Evolutionary conservation across 164 flowering plant species (phyloP), one percentile per base, ranked within the genome.

Genomic region (Vitis rotundifolia): DNA sequence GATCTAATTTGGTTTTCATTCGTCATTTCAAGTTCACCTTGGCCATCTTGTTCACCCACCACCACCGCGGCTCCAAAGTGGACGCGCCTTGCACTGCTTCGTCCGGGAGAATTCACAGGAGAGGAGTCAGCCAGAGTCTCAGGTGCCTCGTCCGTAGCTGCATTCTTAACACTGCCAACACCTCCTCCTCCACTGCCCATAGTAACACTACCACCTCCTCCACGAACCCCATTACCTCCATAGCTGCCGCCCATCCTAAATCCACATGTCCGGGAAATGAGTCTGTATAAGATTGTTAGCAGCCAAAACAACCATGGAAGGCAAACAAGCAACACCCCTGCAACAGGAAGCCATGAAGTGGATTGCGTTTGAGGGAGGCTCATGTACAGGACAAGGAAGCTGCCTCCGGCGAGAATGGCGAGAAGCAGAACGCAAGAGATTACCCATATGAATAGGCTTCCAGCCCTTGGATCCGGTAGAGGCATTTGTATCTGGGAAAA

Each of bases 261-360:
- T 2, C 82, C 77, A 18, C 8, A 69, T 0, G 29, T 3, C 9
- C 78, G 72, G 0, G 81, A 73, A 55, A 76, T 5, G 69, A 82
- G 15, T 11, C 85, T 68, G 44, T 85, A 85, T 0, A 79, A 12
- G 61, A 69, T 71, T 1, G 83, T 81, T 29, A 83, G 26, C 2
- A 76, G 2, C 88, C 88, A 85, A 54, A 83, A 85, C 49, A 79
- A 11, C 88, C 88, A 85, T 15, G 88, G 88, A 11, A 83, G 74
- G 53, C 79, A 77, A 31, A 83, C 85, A 9, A 85, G 73, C 31
- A 63, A 8, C 5, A 83, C 49, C 15, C 88, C 88, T 10, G 70
- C 76, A 15, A 69, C 3, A 14, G 82, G 73, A 50, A 75, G 73
- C 84, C 83, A 82, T 0, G 65, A 10, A 11, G 76, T 55, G 9